Evolutionary conservation across 495 filamentous ascomycete genomes (phyloP), one percentile per base, ranked within the genome.

Genomic region (Geopyxis carbonaria): DNA sequence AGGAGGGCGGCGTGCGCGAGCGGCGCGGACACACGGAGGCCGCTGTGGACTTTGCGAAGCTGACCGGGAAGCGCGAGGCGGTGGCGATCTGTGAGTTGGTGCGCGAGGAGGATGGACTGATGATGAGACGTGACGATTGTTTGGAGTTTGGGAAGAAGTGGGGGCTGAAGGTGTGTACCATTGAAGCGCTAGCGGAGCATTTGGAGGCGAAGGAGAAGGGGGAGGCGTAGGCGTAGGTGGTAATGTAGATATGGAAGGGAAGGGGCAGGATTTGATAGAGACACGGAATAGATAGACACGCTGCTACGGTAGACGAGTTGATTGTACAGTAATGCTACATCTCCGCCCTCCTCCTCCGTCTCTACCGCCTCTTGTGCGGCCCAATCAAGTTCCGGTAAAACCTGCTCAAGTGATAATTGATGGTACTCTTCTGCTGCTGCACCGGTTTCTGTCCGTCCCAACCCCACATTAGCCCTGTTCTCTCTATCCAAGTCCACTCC

Each of bases 41-140:
- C 13, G 82, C 77, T 7, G 68, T 86, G 1, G 86, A 93, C 42
- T 77, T 92, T 60, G 93, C 84, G 55, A 68, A 76, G 8, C 56
- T 93, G 27, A 70, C 82, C 1, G 83, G 83, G 0, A 80, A 80
- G 59, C 57, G 62, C 42, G 71, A 65, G 36, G 89, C 72, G 0
- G 82, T 70, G 36, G 87, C 85, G 0, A 93, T 97, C 45, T 78
- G 78, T 47, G 79, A 91, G 61, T 55, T 93, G 45, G 78, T 93
- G 16, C 51, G 36, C 22, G 51, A 55, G 35, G 79, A 85, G 44
- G 76, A 85, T 52, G 82, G 83, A 1, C 65, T 72, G 35, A 97
- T 95, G 89, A 80, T 94, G 81, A 62, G 85, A 47, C 70, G 84
- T 43, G 86, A 95, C 68, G 78, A 69, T 3, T 95, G 89, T 57